Conservation (phyloP, 2,329 filamentous ascomycete genomes). For the Pseudogymnoascus sp. region DNA sequence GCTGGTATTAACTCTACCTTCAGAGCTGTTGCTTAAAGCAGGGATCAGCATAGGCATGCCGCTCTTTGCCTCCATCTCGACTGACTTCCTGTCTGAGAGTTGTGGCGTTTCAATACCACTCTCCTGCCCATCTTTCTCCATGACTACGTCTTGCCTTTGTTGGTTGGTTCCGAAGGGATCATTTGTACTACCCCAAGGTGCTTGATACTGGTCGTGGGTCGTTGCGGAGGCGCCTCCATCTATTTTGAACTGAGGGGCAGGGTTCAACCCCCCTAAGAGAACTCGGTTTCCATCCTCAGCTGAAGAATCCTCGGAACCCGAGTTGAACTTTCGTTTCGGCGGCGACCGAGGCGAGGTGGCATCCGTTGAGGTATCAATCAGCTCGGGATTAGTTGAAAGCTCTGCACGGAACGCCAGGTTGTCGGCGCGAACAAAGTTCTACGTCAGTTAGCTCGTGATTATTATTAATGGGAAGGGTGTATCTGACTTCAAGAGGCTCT, state of each 20-base stretch:
- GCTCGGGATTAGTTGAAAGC: conserved; percentile 23
- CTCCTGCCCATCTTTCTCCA: conserved; percentile 3
- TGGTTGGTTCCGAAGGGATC: neutral
- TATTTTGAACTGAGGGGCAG: neutral
- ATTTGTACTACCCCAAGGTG: neutral
- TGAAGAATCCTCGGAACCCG: neutral
- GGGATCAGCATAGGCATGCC: neutral
- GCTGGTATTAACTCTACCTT: neutral
- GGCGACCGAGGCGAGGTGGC: neutral
- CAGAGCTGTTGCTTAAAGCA: neutral
- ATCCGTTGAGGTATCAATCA: neutral
- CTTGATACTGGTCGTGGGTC: neutral
- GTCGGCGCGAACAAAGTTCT: conserved; percentile 44
- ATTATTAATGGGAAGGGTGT: neutral
- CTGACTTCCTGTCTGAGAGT: neutral
- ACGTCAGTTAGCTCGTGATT: conserved; percentile 17
- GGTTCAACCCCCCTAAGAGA: neutral
- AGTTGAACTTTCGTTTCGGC: conserved; percentile 8
- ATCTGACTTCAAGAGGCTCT: conserved; percentile 31
- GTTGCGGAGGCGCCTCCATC: neutral
- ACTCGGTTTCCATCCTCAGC: neutral
- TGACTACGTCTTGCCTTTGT: neutral
- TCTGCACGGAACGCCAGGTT: conserved; percentile 47
- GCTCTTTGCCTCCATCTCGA: conserved; percentile 3
- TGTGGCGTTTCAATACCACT: neutral